A percentile compares a stretch with the other conserved stretches of the same genome.
phyloP scores from a whole-genome alignment of 306 rosid genomes.

The Corylus americana region DNA sequence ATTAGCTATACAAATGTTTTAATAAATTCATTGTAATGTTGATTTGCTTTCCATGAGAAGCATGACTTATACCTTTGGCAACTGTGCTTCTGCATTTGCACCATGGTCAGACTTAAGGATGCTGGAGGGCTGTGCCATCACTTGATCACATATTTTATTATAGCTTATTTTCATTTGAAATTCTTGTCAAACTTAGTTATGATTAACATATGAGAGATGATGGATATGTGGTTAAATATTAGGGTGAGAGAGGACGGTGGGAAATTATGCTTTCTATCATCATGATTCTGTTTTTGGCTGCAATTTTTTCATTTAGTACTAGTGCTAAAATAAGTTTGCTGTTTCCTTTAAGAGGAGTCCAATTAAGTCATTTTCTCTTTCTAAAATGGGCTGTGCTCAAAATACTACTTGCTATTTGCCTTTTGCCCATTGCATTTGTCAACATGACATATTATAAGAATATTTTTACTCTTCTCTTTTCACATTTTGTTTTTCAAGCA shows the following conservation, averaged over 20 bases:
- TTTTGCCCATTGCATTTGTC: too few relatives aligned
- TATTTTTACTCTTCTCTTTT: too few relatives aligned
- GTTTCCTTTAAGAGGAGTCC: background rate
- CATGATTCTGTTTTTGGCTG: background rate
- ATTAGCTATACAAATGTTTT: background rate
- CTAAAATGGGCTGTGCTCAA: too few relatives aligned
- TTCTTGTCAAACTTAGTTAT: background rate
- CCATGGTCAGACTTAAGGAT: background rate
- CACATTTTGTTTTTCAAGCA: too few relatives aligned
- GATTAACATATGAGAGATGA: background rate
- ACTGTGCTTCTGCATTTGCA: background rate
- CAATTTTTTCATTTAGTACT: background rate
- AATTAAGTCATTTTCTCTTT: background rate
- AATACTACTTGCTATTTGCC: too few relatives aligned
- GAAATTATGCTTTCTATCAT: background rate
- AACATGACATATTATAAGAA: too few relatives aligned
- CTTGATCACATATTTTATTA: background rate
- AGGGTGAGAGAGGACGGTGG: background rate
- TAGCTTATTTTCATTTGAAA: background rate
- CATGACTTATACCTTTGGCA: background rate
- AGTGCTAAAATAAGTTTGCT: background rate
- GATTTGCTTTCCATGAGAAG: background rate
- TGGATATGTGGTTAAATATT: too few relatives aligned
- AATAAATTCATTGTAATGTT: background rate
- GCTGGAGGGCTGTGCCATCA: background rate